Evolutionary conservation across 192 early-diverging fungal genomes (phyloP), one percentile per base, ranked within the genome.

Genomic region (Rhizophagus clarus): DNA sequence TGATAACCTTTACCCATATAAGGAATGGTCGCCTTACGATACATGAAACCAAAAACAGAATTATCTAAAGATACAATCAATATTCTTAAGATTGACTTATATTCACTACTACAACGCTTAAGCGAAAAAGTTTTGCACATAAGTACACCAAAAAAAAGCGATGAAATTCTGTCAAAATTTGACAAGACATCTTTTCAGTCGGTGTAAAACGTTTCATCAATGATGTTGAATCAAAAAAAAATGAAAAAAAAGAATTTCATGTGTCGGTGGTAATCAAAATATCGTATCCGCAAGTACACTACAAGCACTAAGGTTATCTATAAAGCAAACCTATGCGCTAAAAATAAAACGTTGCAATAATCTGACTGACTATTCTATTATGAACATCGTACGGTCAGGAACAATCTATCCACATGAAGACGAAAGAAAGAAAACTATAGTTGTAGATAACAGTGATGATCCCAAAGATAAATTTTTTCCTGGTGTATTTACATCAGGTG

Each of bases 21-120:
- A 63, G 76, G 61, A 78, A 66, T 78, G 76, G 76, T 78, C 76
- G 60, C 32, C 60, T 32, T 78, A 37, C n/a, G 60, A 67, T 78
- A 78, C 32, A 78, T 78, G 14, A 32, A 78, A 37, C 32, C 76
- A 78, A 78, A 78, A 78, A 26, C 61, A 10, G 61, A 64, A 47
- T 56, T 78, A 78, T 66, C 60, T 63, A n/a, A 22, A 49, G 62
- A 78, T 78, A 68, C 34, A 60, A 78, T 68, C 32, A 60, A 78
- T 42, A 60, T 24, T 60, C 26, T 78, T 14, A 78, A 78, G 32
- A n/a, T 2, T 49, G 62, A 63, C 14, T 49, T 79, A 24, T 79
- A 79, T 72, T 68, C 67, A n/a, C 15, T 61, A 29, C 31, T 79
- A 79, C 67, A 31, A 47, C 61, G 32, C 15, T 71, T 71, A 10